A percentile compares a stretch with the other conserved stretches of the same genome.
Evolutionary conservation across 306 rosid genomes (phyloP).

Genomic region (Gastrolobium villosum): DNA sequence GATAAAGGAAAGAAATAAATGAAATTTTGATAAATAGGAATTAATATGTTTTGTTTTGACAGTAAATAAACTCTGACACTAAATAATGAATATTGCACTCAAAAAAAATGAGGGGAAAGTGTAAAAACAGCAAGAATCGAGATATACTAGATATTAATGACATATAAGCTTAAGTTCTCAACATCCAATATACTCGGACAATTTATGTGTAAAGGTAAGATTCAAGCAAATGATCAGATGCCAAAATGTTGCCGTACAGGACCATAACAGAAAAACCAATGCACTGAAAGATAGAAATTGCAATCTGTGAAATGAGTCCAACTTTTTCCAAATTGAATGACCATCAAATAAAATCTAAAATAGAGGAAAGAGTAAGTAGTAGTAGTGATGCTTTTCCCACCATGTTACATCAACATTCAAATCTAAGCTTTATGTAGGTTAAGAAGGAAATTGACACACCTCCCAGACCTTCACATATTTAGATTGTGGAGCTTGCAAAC

Average conservation of each 20-base stretch:
- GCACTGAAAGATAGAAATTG: constrained; percentile 8
- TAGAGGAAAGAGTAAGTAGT: not conserved
- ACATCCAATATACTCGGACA: constrained; percentile 27
- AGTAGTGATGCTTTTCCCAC: not conserved
- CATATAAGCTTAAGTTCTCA: constrained; percentile 22
- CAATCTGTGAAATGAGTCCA: constrained; percentile 27
- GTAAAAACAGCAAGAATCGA: not conserved
- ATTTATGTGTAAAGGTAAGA: constrained; percentile 16
- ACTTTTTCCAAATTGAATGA: constrained; percentile 29
- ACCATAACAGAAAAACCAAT: constrained; percentile 28
- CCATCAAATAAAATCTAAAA: not conserved
- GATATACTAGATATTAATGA: not conserved
- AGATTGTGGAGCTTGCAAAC: constrained; percentile 76
- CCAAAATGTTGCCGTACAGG: not conserved
- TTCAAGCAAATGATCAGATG: constrained; percentile 11
- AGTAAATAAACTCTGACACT: not conserved
- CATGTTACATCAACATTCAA: not conserved
- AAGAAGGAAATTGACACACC: constrained; percentile 60
- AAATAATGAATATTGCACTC: not conserved
- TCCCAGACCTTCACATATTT: constrained; percentile 98
- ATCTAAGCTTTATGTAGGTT: constrained; percentile 11
- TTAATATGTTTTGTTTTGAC: not conserved
- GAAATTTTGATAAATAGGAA: not conserved
- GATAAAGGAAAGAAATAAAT: not conserved
- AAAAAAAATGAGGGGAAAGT: not conserved